phyloP scores from a whole-genome alignment of 2,329 filamentous ascomycete species.

The Scedosporium dehoogii region DNA sequence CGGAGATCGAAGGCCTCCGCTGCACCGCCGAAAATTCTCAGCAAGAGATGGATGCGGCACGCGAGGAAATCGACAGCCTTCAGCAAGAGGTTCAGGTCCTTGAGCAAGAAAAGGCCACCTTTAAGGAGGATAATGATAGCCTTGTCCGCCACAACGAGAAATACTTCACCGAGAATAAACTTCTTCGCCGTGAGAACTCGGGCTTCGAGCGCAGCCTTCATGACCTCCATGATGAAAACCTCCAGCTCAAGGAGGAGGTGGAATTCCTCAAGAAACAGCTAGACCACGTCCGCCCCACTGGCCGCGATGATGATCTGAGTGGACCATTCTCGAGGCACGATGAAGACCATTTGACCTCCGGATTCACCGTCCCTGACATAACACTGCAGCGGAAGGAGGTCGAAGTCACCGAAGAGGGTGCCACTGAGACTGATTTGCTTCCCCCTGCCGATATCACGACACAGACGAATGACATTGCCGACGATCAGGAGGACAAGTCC shows the following conservation, averaged over 20 bases:
- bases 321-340: constrained; percentile 14
- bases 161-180: constrained; percentile 44
- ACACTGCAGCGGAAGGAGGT: constrained; percentile 37
- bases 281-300: constrained; percentile 27
- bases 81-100: constrained; percentile 28
- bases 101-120: constrained; percentile 30
- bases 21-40: constrained; percentile 28
- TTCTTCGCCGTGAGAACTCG: constrained; percentile 35
- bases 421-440: constrained; percentile 21
- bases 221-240: constrained; percentile 34
- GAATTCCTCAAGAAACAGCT: constrained; percentile 34
- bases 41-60: constrained; percentile 29
- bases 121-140: constrained; percentile 41
- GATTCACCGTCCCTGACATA: constrained; percentile 49
- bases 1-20: constrained; percentile 34
- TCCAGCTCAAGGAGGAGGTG: constrained; percentile 37
- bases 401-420: constrained; percentile 25
- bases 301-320: constrained; percentile 23
- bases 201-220: constrained; percentile 35
- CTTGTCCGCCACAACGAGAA: constrained; percentile 45
- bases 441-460: constrained; percentile 20
- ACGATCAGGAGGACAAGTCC: constrained; percentile 14
- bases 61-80: constrained; percentile 28
- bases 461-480: constrained; percentile 21
- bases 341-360: constrained; percentile 48